phyloP scores from a whole-genome alignment of 2,329 filamentous ascomycete species.

The Aureobasidium namibiae region DNA sequence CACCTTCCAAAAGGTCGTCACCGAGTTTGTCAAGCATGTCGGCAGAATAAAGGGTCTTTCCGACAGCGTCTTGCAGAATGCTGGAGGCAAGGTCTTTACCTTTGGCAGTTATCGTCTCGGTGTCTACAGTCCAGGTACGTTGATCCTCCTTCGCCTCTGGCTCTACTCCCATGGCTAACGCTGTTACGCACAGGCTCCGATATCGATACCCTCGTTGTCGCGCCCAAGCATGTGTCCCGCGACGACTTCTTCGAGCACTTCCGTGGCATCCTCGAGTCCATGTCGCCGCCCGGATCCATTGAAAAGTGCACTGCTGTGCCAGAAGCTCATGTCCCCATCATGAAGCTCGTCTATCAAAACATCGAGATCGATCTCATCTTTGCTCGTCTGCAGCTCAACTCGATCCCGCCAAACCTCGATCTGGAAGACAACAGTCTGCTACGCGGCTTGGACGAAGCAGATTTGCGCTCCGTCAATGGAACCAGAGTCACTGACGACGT shows the following conservation, averaged over 20 bases:
- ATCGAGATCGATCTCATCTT: conserved; percentile 91
- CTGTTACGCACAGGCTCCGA: conserved; percentile 59
- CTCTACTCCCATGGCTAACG: neutral
- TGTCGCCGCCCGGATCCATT: conserved; percentile 71
- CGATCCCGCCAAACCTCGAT: conserved; percentile 51
- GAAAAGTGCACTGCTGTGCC: conserved; percentile 77
- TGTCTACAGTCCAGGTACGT: conserved; percentile 69
- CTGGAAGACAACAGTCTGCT: conserved; percentile 78
- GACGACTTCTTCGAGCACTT: conserved; percentile 91
- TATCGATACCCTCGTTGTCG: conserved; percentile 93
- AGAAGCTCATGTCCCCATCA: conserved; percentile 91
- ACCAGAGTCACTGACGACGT: conserved; percentile 94
- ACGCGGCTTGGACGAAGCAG: conserved; percentile 75
- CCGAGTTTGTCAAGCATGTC: conserved; percentile 80
- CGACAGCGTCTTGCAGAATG: conserved; percentile 68
- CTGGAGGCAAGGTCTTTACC: conserved; percentile 87
- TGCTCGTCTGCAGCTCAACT: conserved; percentile 34
- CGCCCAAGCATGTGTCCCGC: conserved; percentile 77
- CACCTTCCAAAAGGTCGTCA: conserved; percentile 68
- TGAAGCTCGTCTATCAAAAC: conserved; percentile 84
- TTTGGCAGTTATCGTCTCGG: conserved; percentile 94
- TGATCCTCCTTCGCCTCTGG: neutral
- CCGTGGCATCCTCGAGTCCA: conserved; percentile 66
- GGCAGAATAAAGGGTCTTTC: conserved; percentile 66
- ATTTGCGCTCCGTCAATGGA: conserved; percentile 85